A percentile compares a stretch with the other conserved stretches of the same genome.
Conservation (phyloP, 371 early-diverging fungal species). For the Rhizopus delemar region DNA sequence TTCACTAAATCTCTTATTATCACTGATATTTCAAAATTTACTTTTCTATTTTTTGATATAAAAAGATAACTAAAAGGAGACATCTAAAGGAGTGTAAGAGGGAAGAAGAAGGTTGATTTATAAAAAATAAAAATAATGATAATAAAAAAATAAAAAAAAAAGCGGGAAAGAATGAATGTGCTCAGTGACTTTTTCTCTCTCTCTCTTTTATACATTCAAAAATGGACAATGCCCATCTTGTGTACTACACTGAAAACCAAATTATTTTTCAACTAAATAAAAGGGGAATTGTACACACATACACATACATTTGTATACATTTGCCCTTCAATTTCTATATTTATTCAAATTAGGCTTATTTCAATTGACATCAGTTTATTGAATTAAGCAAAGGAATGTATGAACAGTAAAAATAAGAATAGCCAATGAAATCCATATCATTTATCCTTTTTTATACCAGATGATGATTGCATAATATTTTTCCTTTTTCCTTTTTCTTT, state of each 20-base stretch:
- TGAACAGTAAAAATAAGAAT: too few relatives aligned
- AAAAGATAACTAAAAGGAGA: conserved; percentile 47
- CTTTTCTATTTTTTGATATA: conserved; percentile 59
- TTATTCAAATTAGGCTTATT: too few relatives aligned
- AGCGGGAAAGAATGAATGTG: not conserved
- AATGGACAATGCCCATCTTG: not conserved
- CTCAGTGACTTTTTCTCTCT: not conserved
- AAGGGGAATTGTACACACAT: not conserved
- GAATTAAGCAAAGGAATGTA: too few relatives aligned
- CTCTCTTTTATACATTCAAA: not conserved
- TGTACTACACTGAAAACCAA: not conserved
- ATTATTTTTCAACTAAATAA: not conserved
- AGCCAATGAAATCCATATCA: too few relatives aligned
- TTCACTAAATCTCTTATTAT: conserved; percentile 62
- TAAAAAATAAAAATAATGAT: not conserved
- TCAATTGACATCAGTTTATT: too few relatives aligned
- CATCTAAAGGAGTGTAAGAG: not conserved
- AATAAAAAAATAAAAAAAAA: not conserved
- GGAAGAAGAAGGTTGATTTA: not conserved
- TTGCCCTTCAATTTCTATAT: not conserved
- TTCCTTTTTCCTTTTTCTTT: not conserved
- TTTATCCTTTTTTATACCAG: too few relatives aligned
- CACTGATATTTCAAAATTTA: conserved; percentile 52
- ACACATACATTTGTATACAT: not conserved
- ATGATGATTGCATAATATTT: not conserved